These are phyloP conservation scores for Salix exigua DNA, from an alignment of 345 rosid genomes.

Conservation along the genomic window DNA sequence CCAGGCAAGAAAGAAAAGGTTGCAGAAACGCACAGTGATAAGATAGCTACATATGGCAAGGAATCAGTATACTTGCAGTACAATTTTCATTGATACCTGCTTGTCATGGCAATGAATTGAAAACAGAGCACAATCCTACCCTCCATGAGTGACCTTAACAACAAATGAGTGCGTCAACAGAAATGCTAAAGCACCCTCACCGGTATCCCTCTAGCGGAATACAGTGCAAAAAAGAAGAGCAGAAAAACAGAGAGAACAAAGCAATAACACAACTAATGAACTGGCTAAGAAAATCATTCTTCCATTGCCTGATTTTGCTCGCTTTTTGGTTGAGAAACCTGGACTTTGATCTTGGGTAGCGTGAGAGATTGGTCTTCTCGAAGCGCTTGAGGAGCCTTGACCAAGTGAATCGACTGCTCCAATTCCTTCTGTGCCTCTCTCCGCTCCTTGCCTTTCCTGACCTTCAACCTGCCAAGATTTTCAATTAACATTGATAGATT, in stretches of 20 bases:
- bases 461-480: conserved; percentile 50
- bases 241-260: background rate
- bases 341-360: conserved; percentile 56
- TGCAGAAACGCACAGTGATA: background rate
- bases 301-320: conserved; percentile 65
- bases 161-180: background rate
- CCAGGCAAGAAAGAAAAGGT: background rate
- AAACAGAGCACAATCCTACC: background rate
- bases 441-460: conserved; percentile 39
- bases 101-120: background rate
- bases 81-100: background rate
- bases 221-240: background rate
- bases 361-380: conserved; percentile 35
- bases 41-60: background rate
- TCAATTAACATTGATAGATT: background rate
- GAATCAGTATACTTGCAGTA: background rate
- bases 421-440: conserved; percentile 38
- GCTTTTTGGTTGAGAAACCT: conserved; percentile 34
- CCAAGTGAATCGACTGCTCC: conserved; percentile 46
- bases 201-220: background rate
- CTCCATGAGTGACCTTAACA: background rate
- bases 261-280: background rate
- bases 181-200: background rate
- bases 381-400: conserved; percentile 46
- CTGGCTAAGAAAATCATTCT: conserved; percentile 39